Evolutionary conservation across 768 basidiomycete species (phyloP), one percentile per base, ranked within the genome.

Genomic region (Trametes meyenii): DNA sequence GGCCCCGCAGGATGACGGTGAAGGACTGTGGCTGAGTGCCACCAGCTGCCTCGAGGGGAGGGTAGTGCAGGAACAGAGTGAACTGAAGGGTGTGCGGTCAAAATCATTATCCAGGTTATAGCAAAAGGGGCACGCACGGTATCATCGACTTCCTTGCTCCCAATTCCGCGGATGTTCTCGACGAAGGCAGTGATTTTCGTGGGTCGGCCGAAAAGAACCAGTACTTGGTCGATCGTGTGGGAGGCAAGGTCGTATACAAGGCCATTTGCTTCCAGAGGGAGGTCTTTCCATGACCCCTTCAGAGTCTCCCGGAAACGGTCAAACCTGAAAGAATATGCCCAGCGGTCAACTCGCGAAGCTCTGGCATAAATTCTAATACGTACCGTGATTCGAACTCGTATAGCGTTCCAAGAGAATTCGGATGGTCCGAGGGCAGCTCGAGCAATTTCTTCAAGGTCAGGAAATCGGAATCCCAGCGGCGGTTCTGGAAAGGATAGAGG

Each of bases 271-370:
- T 86, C 84, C 0, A 79, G 76, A 1, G 84, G 77, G 33, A 81
- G 72, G 61, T 94, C 92, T 73, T 94, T 94, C 94, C 93, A 96
- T 0, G 85, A 83, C 13, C 86, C 83, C 66, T 88, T 88, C 35
- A 87, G 71, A 1, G 74, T 78, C 24, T 80, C 79, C 36, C 89
- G 84, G 76, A 84, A 92, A 43, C 92, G 86, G 71, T 92, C 91
- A 70, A 85, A 89, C 70, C 90, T 90, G 55, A 1, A 38, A 46
- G 33, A 3, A 19, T 17, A 11, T 4, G 5, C 17, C 5, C 17
- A 19, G 44, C 10, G 8, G 17, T 45, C 10, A 10, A 10, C 21
- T 10, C 10, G 5, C 44, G 44, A 21, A 4, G 5, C 17, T 16
- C 19, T 11, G 24, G 24, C 24, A 17, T 13, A 23, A 14, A 45